Percentiles rank a stretch among this genome's conserved stretches.
These are phyloP conservation scores for Echinochloa phyllopogon DNA, from an alignment of 176 grass and related monocot species.

Conservation along the genomic window DNA sequence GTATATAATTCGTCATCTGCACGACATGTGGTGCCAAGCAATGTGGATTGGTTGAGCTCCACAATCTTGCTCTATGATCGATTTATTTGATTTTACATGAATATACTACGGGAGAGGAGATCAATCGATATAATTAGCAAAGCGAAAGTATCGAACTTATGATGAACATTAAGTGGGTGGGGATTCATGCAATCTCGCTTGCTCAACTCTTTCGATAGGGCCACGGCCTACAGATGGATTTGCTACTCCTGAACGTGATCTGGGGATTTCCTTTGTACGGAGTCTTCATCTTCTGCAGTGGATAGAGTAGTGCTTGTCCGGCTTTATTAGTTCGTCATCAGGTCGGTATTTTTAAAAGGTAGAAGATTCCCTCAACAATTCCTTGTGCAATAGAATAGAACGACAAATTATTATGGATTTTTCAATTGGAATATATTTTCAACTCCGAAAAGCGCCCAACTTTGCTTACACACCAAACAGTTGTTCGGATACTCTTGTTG, in stretches of 20 bases:
- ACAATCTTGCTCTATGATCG: conserved; percentile 37
- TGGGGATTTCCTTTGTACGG: conserved; percentile 24
- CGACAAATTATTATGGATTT: conserved; percentile 17
- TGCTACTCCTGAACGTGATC: conserved; percentile 29
- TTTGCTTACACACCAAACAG: conserved; percentile 50
- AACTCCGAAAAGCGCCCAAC: conserved; percentile 30
- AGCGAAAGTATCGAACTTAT: neutral
- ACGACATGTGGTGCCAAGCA: conserved; percentile 18
- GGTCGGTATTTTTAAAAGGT: neutral
- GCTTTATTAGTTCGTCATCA: conserved; percentile 24
- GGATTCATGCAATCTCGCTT: conserved; percentile 40
- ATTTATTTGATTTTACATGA: conserved; percentile 1
- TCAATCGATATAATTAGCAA: neutral
- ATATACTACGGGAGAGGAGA: neutral
- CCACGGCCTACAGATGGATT: conserved; percentile 27
- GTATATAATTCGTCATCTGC: conserved; percentile 26
- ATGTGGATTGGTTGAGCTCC: conserved; percentile 44
- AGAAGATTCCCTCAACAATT: conserved; percentile 27
- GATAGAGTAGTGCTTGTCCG: neutral
- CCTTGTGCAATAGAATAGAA: conserved; percentile 29
- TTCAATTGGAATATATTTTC: conserved; percentile 23
- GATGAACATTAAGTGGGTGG: conserved; percentile 24
- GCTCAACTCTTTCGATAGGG: conserved; percentile 25
- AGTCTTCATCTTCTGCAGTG: neutral
- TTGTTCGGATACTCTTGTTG: conserved; percentile 48